Evolutionary conservation across 441 rosid genomes (phyloP).

Genomic region (Eugenia klotzschiana): DNA sequence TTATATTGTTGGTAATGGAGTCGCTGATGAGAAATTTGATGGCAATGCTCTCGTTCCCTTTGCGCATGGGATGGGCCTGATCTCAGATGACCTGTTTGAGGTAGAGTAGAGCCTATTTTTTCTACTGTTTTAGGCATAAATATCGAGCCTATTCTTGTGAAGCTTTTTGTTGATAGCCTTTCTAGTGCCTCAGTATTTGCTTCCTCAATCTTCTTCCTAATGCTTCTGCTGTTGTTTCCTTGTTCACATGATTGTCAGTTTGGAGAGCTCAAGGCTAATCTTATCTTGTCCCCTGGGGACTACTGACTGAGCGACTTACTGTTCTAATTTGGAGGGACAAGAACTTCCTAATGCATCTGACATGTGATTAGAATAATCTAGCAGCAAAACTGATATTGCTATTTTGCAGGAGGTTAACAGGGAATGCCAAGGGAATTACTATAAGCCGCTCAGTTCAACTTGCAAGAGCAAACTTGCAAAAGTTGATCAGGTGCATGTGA

Average conservation of each 20-base stretch:
- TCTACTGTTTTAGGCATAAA: not conserved
- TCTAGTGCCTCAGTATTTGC: not conserved
- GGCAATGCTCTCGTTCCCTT: slow-evolving; percentile 81
- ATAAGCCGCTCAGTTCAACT: slow-evolving; percentile 3
- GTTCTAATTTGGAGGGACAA: not conserved
- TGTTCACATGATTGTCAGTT: not conserved
- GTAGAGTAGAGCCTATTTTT: slow-evolving; percentile 11
- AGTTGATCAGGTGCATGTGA: slow-evolving; percentile 29
- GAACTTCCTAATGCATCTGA: not conserved
- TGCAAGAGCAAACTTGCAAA: slow-evolving; percentile 26
- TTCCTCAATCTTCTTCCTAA: not conserved
- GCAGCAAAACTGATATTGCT: not conserved
- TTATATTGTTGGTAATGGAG: slow-evolving; percentile 84
- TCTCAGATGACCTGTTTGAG: slow-evolving; percentile 58
- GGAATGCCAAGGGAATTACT: slow-evolving; percentile 41
- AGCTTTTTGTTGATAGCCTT: not conserved
- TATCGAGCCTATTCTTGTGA: not conserved
- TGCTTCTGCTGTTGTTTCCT: not conserved
- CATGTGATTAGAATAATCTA: not conserved
- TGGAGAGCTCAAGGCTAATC: not conserved
- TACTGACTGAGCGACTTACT: not conserved
- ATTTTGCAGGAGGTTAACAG: slow-evolving; percentile 38
- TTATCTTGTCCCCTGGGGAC: not conserved
- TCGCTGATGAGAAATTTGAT: slow-evolving; percentile 47
- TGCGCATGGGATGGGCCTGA: slow-evolving; percentile 84